Evolutionary conservation across 2,329 filamentous ascomycete species (phyloP), one percentile per base, ranked within the genome.

Genomic region (Diaporthe citriasiana): DNA sequence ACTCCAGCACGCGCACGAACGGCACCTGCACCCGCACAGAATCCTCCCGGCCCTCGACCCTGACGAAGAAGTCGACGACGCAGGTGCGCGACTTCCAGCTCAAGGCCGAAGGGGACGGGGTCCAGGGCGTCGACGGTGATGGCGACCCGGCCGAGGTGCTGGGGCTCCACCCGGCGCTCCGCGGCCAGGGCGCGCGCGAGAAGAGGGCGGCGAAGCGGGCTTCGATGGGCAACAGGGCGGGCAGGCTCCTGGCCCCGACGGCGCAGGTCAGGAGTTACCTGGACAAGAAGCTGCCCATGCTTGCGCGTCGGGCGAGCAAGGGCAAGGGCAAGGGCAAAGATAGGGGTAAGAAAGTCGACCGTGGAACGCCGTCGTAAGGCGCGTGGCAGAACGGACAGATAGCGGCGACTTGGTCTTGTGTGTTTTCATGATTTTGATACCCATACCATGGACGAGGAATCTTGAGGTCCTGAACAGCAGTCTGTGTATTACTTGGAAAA

Each of bases 41-140:
- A 10, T 53, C 63, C 33, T 38, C 45, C 33, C 45, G 45, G 4
- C 45, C 63, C 22, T 53, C 63, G 22, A 68, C 63, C 22, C 47
- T 53, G 47, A 40, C 63, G 45, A 8, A 33, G 22, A 68, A 40
- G 47, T 66, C 63, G 63, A 68, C 59, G 59, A 65, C 63, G 47
- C 63, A 68, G 63, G 63, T 68, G 47, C 63, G 47, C n/a, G 63
- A 68, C 63, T 68, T 68, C 63, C 63, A 68, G 63, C 45, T 66
- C 63, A 66, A 66, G 45, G 45, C 27, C 13, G 59, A 65, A 27
- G 60, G 33, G 25, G 22, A 30, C 13, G 13, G 30, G 13, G 17
- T 2, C 27, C 60, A 65, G 60, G 40, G 8, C 10, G 27, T 6
- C 12, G 30, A 12, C 12, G 60, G 45, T 4, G 45, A 22, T n/a